Evolutionary conservation across 2,329 filamentous ascomycete species (phyloP).

Genomic region (Alternaria angustiovoidea): DNA sequence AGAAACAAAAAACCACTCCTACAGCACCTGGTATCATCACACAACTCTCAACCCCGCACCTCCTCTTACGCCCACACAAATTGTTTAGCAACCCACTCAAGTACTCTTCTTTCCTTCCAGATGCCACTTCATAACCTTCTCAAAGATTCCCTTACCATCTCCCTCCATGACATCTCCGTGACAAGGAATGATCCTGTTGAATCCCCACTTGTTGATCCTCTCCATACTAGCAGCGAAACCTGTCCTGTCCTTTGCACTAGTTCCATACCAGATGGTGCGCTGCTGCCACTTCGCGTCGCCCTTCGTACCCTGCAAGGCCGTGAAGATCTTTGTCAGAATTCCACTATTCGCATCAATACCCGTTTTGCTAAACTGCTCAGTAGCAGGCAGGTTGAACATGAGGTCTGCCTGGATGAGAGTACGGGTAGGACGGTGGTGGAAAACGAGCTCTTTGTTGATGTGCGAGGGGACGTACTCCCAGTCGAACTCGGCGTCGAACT

Average conservation of each 20-base stretch:
- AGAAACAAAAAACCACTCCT: background rate
- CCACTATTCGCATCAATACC: conserved; percentile 64
- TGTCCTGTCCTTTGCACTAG: conserved; percentile 67
- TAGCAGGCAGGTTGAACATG: conserved; percentile 87
- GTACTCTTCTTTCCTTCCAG: conserved; percentile 54
- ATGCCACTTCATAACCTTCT: conserved; percentile 85
- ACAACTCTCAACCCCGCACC: background rate
- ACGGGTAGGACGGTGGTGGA: conserved; percentile 79
- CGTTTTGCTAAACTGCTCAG: conserved; percentile 76
- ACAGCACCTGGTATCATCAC: conserved; percentile 2
- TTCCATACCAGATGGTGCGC: conserved; percentile 81
- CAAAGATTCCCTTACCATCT: conserved; percentile 76
- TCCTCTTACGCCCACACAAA: background rate
- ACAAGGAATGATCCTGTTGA: conserved; percentile 85
- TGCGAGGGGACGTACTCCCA: conserved; percentile 83
- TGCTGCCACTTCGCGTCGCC: conserved; percentile 73
- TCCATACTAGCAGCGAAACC: conserved; percentile 75
- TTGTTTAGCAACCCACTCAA: background rate
- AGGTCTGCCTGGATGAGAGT: conserved; percentile 90
- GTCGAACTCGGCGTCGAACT: conserved; percentile 88
- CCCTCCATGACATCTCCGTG: conserved; percentile 89
- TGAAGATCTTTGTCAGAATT: conserved; percentile 66
- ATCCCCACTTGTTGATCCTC: conserved; percentile 81
- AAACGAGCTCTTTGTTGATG: conserved; percentile 85
- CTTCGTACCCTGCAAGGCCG: conserved; percentile 65